A percentile compares a stretch with the other conserved stretches of the same genome.
phyloP scores from a whole-genome alignment of 768 basidiomycete genomes.

The Hydnomerulius pinastri region DNA sequence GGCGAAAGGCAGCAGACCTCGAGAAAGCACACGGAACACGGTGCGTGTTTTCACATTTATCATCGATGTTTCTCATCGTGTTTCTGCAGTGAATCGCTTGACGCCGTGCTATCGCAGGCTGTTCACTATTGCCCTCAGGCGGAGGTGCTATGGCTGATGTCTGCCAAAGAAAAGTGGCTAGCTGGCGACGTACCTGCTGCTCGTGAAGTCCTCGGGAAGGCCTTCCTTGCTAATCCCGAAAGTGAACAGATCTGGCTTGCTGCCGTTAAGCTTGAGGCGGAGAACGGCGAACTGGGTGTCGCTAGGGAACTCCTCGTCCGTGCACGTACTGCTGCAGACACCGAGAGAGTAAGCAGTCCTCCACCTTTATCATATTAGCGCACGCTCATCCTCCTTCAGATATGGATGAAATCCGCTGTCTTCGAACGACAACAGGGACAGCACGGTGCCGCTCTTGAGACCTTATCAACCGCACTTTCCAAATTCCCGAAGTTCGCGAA shows the following conservation, averaged over 20 bases:
- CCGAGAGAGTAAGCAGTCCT: constrained; percentile 68
- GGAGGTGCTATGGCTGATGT: constrained; percentile 97
- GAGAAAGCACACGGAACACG: constrained; percentile 89
- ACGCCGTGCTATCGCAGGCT: constrained; percentile 79
- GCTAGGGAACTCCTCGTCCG: constrained; percentile 86
- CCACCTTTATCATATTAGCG: background rate
- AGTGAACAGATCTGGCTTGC: constrained; percentile 98
- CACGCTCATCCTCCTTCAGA: constrained; percentile 49
- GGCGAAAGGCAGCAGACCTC: constrained; percentile 90
- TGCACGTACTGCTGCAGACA: constrained; percentile 89
- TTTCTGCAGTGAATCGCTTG: constrained; percentile 65
- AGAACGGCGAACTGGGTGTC: constrained; percentile 87
- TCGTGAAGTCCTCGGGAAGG: constrained; percentile 82
- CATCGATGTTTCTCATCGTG: background rate
- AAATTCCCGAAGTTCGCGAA: constrained; percentile 92
- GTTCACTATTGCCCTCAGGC: constrained; percentile 93
- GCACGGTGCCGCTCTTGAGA: constrained; percentile 70
- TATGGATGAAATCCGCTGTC: constrained; percentile 99
- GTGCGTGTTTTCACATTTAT: constrained; percentile 38
- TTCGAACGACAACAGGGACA: constrained; percentile 91
- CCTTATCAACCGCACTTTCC: constrained; percentile 68
- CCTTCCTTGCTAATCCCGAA: constrained; percentile 94
- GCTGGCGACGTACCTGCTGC: constrained; percentile 88
- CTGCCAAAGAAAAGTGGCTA: constrained; percentile 97
- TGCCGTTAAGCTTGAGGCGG: constrained; percentile 94